phyloP scores from a whole-genome alignment of 176 grass and related monocot species.

The Saccharum officinarum region DNA sequence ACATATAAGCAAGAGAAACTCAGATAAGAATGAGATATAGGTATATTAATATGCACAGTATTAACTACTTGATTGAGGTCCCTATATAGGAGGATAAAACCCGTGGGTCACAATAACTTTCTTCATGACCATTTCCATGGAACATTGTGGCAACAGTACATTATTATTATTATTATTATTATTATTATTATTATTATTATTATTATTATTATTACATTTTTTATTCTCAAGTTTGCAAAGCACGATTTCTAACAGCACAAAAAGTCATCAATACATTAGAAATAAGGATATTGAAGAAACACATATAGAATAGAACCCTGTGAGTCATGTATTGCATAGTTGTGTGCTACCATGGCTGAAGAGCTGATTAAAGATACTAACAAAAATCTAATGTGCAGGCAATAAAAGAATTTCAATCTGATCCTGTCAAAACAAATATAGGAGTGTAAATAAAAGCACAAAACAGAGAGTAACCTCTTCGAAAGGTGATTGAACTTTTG shows the following conservation, averaged over 20 bases:
- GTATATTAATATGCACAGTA: not conserved
- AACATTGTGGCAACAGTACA: not conserved
- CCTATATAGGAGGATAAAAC: not conserved
- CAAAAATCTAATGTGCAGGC: not conserved
- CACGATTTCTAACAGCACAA: not conserved
- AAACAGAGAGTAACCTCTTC: slow-evolving; percentile 65
- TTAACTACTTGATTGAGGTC: slow-evolving; percentile 7
- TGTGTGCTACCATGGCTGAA: not conserved
- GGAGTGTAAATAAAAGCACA: slow-evolving; percentile 14
- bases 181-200: not conserved
- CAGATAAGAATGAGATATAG: slow-evolving; percentile 1
- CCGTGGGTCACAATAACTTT: not conserved
- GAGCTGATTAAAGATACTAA: not conserved
- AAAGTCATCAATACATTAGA: slow-evolving; percentile 3
- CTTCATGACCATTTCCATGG: slow-evolving; percentile 1
- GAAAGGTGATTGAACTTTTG: slow-evolving; percentile 67
- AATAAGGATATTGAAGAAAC: not conserved
- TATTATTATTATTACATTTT: not conserved
- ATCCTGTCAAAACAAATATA: slow-evolving; percentile 12
- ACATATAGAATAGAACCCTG: not conserved
- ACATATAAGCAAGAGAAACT: slow-evolving; percentile 9
- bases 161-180: not conserved
- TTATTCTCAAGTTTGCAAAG: not conserved
- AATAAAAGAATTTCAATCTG: not conserved
- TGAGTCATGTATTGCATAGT: not conserved